Base-by-base conservation (phyloP, 73 alveolate genomes). In the Paraurostyla sp. region DNA sequence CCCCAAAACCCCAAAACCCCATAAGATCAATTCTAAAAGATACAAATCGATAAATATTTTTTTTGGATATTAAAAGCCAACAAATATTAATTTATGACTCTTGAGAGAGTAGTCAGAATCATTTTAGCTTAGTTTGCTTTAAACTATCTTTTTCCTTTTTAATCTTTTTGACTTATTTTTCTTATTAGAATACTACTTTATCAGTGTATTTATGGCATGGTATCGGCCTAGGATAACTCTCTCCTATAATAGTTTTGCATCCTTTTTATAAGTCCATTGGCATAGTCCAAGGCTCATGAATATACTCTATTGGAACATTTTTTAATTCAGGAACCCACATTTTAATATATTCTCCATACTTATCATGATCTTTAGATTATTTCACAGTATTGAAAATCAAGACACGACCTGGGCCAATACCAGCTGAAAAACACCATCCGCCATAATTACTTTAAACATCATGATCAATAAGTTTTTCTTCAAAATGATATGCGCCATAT, bases 271-370 rank as follows among this genome's bases (percentile, higher is more conserved):
- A 68, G 22, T 78, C 92, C 15, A 69, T 83, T 9, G 96, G 91
- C 94, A 93, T 91, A 16, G 81, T 90, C 97, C 97, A 93, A 1
- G 97, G 97, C 62, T 90, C 94, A 60, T 80, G 94, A 36, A 93
- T 91, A 71, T 90, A 91, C 42, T 89, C 91, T 11, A 41, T 85
- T 22, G 97, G 97, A 48, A 93, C 94, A 9, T 59, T 30, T 18
- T 76, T 80, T 3, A 93, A 94, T 90, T 93, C 97, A 13, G 95
- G 96, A 11, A 85, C 59, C 97, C 97, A 93, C 50, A 58, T 75
- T 20, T 85, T 23, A 46, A 93, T 81, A 83, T 87, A 93, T 27
- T 85, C 92, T 32, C 97, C 97, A 27, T 91, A 75, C 91, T 89
- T 85, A 46, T 92, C 96, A 71, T 87, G 91, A 41, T 90, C 93